These are phyloP conservation scores for Trichophyton mentagrophytes DNA, from an alignment of 2,329 filamentous ascomycete species.

Conservation along the genomic window DNA sequence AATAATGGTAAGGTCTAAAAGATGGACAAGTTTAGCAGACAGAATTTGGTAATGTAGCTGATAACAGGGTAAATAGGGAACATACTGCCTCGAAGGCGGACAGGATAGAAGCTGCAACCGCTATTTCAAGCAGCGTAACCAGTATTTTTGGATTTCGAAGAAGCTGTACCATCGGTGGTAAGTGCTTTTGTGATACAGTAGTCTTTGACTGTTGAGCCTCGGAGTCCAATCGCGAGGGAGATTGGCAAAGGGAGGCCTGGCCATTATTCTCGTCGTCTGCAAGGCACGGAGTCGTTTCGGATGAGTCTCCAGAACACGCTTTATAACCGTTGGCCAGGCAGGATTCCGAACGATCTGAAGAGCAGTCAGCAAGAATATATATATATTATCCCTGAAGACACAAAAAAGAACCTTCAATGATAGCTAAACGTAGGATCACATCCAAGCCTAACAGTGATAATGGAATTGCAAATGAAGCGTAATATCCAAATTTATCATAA, in stretches of 20 bases:
- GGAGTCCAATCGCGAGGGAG: not conserved
- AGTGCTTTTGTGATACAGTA: no score
- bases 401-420: slow-evolving; percentile 42
- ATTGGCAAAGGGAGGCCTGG: not conserved
- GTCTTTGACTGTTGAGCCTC: not conserved
- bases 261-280: not conserved
- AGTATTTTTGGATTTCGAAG: slow-evolving; percentile 27
- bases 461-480: slow-evolving; percentile 23
- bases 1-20: slow-evolving; percentile 43
- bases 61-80: not conserved
- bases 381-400: not conserved
- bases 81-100: slow-evolving; percentile 40
- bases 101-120: slow-evolving; percentile 40
- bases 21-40: not conserved
- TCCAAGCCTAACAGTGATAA: slow-evolving; percentile 44
- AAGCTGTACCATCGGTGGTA: slow-evolving; percentile 2
- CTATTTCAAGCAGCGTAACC: slow-evolving; percentile 32
- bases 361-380: not conserved
- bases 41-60: not conserved
- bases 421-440: slow-evolving; percentile 45
- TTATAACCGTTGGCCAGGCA: not conserved
- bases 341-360: not conserved
- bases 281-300: not conserved
- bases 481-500: slow-evolving; percentile 18
- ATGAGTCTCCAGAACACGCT: not conserved